A percentile compares a stretch with the other conserved stretches of the same genome.
Evolutionary conservation across 305 asterid species (phyloP).

Genomic region (Fraxinus velutina): DNA sequence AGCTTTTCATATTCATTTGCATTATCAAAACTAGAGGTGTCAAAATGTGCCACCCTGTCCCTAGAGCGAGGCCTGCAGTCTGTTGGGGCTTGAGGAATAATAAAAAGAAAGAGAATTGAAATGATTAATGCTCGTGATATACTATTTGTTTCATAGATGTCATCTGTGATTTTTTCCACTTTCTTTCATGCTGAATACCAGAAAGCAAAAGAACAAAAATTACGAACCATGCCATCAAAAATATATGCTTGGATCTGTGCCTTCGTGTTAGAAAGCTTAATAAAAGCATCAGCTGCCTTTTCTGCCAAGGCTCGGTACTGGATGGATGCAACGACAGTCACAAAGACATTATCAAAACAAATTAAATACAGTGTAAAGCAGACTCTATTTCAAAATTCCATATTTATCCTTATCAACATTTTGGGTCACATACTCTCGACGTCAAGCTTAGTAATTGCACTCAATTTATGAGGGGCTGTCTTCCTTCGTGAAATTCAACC

Average conservation of each 20-base stretch:
- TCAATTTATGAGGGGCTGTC: constrained; percentile 26
- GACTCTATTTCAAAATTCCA: background rate
- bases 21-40: background rate
- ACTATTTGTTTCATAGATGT: too few relatives aligned
- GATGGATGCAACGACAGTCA: constrained; percentile 1
- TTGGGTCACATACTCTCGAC: constrained; percentile 5
- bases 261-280: constrained; percentile 32
- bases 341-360: too few relatives aligned
- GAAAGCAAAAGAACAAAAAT: background rate
- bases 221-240: constrained; percentile 26
- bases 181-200: background rate
- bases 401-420: too few relatives aligned
- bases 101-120: background rate
- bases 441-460: background rate
- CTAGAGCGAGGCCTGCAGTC: background rate
- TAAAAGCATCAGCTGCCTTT: constrained; percentile 38
- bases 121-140: background rate
- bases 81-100: background rate
- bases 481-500: constrained; percentile 24
- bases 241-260: constrained; percentile 39
- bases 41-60: background rate
- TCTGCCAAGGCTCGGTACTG: constrained; percentile 29
- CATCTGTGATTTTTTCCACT: too few relatives aligned
- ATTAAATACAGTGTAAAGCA: background rate
- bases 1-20: background rate